Evolutionary conservation across 2,329 filamentous ascomycete species (phyloP), one percentile per base, ranked within the genome.

Genomic region (Alternaria ethzedia): DNA sequence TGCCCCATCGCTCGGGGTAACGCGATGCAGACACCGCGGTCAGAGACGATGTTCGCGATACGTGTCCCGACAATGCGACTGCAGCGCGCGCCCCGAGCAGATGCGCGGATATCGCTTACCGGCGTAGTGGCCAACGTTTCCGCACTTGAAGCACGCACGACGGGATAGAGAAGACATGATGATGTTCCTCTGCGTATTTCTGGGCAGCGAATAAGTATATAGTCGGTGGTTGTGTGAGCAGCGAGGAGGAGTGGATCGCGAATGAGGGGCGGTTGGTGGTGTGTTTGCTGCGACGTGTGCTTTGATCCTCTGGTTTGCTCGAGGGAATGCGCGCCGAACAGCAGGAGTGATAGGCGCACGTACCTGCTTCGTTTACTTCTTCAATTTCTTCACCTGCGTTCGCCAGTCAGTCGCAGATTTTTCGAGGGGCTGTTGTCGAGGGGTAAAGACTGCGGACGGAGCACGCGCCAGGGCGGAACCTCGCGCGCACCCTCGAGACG

Each of bases 101-200:
- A 64, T 63, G 67, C 59, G 44, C 61, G 50, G 51, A 64, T 64
- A 64, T 55, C 62, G 63, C 79, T 74, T 78, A 82, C 80, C 80
- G 70, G 86, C 85, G 76, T 86, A 86, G 77, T 85, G 84, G 62
- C 83, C 82, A 68, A 86, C 82, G 70, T 84, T 83, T 75, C 82
- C 83, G 78, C 82, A 86, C 80, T 84, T 84, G 79, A 85, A 86
- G 80, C 84, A 86, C 67, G 84, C 84, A 70, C 84, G 83, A 72
- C 84, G 83, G 72, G 83, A 83, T 67, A 86, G 82, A 67, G 83
- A 85, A 72, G 83, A 85, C 83, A 85, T 85, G 61, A 70, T 82
- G 61, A 78, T 60, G 61, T 64, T 78, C 74, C 74, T 78, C 75
- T 71, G 58, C 66, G 64, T 71, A 68, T 57, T 67, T 75, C 72